Percentiles rank a stretch among this genome's conserved stretches.
These are phyloP conservation scores for Gyrodon lividus DNA, from an alignment of 768 basidiomycete species.

Conservation along the genomic window DNA sequence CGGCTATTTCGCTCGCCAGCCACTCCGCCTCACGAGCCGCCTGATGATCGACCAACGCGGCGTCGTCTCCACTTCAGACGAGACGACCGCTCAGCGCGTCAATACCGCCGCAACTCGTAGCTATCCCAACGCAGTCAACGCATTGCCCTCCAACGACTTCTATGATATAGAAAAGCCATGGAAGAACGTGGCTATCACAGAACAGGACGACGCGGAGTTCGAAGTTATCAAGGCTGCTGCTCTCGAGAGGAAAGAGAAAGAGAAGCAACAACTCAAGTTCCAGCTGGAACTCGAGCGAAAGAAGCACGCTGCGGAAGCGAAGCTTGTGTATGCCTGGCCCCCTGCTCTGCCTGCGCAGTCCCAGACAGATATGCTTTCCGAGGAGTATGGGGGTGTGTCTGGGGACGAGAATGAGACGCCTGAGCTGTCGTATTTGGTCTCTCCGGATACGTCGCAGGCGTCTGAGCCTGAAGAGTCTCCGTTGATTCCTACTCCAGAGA, in stretches of 20 bases:
- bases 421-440: conserved; percentile 12
- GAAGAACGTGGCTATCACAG: conserved; percentile 30
- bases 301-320: background rate
- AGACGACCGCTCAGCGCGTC: background rate
- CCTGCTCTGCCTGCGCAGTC: conserved; percentile 7
- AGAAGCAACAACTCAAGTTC: background rate
- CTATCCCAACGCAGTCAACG: conserved; percentile 2
- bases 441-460: conserved; percentile 3
- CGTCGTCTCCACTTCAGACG: background rate
- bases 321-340: conserved; percentile 24
- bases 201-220: conserved; percentile 25
- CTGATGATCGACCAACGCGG: background rate
- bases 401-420: conserved; percentile 8
- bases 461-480: conserved; percentile 8
- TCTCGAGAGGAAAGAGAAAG: background rate
- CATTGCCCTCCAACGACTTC: background rate
- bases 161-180: conserved; percentile 19
- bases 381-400: background rate
- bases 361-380: background rate
- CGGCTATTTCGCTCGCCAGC: background rate
- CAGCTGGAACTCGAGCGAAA: background rate
- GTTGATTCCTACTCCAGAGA: background rate
- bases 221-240: background rate
- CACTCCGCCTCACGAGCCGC: background rate
- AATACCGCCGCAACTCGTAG: background rate